Conservation (phyloP, 2,329 filamentous ascomycete genomes). For the Colletotrichum chlorophyti region DNA sequence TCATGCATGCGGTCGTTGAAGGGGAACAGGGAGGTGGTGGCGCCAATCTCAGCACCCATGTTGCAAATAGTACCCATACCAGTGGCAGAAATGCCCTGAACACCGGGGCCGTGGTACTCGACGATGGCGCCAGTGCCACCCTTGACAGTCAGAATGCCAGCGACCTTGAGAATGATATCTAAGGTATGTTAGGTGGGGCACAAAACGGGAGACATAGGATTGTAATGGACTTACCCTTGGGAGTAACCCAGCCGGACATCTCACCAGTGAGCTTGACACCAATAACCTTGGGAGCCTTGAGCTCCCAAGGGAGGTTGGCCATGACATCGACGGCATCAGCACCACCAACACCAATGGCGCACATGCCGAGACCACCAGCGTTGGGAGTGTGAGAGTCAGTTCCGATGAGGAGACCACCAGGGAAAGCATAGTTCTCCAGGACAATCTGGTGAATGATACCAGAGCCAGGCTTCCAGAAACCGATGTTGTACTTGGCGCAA, state of each 20-base stretch:
- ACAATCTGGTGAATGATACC: slow-evolving; percentile 99
- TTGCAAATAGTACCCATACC: slow-evolving; percentile 86
- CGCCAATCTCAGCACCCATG: slow-evolving; percentile 78
- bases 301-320: slow-evolving; percentile 95
- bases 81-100: slow-evolving; percentile 76
- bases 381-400: slow-evolving; percentile 99
- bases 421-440: slow-evolving; percentile 99
- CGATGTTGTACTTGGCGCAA: slow-evolving; percentile 99
- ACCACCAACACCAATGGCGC: slow-evolving; percentile 94
- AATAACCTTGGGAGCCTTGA: slow-evolving; percentile 97
- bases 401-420: slow-evolving; percentile 95
- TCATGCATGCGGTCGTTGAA: slow-evolving; percentile 99
- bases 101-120: slow-evolving; percentile 78
- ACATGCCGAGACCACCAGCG: slow-evolving; percentile 93
- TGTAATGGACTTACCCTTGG: slow-evolving; percentile 73
- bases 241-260: slow-evolving; percentile 88
- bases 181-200: background rate
- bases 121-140: slow-evolving; percentile 93
- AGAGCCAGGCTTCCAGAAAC: slow-evolving; percentile 98
- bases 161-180: slow-evolving; percentile 98
- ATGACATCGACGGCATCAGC: slow-evolving; percentile 99
- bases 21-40: slow-evolving; percentile 94
- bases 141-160: slow-evolving; percentile 96
- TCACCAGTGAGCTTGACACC: slow-evolving; percentile 93
- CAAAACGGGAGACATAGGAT: background rate